Conservation (phyloP, 2,329 filamentous ascomycete species). For the Raffaelea arxii region DNA sequence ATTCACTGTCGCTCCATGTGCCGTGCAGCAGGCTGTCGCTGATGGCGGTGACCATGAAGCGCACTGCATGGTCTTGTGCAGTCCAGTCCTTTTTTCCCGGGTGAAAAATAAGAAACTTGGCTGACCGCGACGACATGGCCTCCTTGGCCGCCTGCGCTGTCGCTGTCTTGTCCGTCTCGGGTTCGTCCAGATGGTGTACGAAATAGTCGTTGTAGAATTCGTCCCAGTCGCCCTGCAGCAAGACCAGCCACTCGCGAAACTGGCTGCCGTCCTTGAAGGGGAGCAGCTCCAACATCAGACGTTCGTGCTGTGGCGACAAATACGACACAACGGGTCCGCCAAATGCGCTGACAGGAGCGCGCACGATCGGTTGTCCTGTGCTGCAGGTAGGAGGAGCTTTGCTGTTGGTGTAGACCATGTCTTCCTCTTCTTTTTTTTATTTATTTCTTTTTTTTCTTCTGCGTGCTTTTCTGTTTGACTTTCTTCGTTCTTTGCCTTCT, state of each 20-base stretch:
- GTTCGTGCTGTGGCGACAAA: conserved; percentile 24
- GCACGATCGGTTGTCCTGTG: not conserved
- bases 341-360: not conserved
- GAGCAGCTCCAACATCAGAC: conserved; percentile 28
- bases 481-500: too few species aligned
- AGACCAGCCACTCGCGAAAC: conserved; percentile 26
- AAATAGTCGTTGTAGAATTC: conserved; percentile 26
- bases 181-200: conserved; percentile 13
- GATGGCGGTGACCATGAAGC: conserved; percentile 27
- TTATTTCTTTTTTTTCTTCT: too few species aligned
- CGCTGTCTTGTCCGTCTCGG: conserved; percentile 24
- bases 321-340: not conserved
- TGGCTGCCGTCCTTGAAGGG: conserved; percentile 23
- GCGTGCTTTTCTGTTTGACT: too few species aligned
- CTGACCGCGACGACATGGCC: conserved; percentile 20
- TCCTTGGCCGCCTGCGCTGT: conserved; percentile 21
- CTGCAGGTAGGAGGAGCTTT: not conserved
- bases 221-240: conserved; percentile 25
- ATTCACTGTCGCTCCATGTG: conserved; percentile 22
- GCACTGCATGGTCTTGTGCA: conserved; percentile 26
- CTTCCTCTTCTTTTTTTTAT: too few species aligned
- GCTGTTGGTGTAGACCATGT: not conserved
- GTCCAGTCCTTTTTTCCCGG: conserved; percentile 27
- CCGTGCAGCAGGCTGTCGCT: conserved; percentile 23
- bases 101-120: conserved; percentile 24